A percentile compares a stretch with the other conserved stretches of the same genome.
Conservation (phyloP, 768 basidiomycete genomes). For the Tricholomella constricta region DNA sequence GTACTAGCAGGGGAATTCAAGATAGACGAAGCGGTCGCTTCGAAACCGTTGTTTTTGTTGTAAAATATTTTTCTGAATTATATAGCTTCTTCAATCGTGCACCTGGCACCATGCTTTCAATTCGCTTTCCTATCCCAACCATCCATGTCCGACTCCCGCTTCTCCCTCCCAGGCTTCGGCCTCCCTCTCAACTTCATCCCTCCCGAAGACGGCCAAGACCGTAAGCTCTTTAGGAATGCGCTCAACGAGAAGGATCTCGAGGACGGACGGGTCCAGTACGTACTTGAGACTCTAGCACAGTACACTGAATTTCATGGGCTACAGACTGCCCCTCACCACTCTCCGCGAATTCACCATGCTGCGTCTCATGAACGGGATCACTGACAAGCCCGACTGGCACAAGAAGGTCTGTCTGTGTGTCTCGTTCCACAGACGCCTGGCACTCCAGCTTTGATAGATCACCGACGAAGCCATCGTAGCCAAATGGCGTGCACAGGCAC, state of each 20-base stretch:
- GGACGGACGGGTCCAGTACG: background rate
- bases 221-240: conserved; percentile 6
- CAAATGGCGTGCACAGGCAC: background rate
- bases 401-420: conserved; percentile 1
- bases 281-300: background rate
- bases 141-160: too few species aligned
- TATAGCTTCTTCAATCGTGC: too few species aligned
- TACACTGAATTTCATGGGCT: background rate
- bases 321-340: conserved; percentile 14
- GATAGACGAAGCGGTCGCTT: too few species aligned
- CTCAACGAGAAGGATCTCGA: background rate
- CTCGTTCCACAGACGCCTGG: too few species aligned
- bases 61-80: too few species aligned
- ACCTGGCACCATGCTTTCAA: too few species aligned
- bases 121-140: too few species aligned
- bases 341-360: conserved; percentile 20
- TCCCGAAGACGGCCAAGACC: background rate
- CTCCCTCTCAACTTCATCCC: conserved; percentile 9
- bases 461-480: background rate
- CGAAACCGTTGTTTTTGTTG: too few species aligned
- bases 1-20: too few species aligned
- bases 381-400: conserved; percentile 19
- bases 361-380: conserved; percentile 18
- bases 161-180: conserved; percentile 12
- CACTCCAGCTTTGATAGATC: background rate